Evolutionary conservation across 108 stramenopile species (phyloP).

Genomic region (Poteriospumella lacustris): DNA sequence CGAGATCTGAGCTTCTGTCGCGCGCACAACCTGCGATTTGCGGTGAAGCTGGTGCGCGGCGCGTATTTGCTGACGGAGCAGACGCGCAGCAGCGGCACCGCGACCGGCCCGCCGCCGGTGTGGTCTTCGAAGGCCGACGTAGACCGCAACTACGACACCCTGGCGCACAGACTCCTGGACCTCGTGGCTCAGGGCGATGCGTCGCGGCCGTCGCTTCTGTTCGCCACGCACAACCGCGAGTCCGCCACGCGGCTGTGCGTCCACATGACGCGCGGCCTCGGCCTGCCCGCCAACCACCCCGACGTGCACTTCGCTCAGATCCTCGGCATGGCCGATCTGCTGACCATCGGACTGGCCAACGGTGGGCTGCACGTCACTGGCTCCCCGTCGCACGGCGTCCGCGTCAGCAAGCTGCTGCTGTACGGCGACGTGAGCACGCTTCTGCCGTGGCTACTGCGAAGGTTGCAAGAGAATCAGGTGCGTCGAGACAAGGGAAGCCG

Average conservation of each 20-base stretch:
- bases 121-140: neutral
- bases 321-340: neutral
- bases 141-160: neutral
- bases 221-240: neutral
- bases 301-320: constrained; percentile 6
- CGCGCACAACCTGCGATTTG: neutral
- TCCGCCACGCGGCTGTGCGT: neutral
- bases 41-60: neutral
- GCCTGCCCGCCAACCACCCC: too few relatives aligned
- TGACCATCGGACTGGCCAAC: neutral
- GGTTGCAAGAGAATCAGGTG: too few relatives aligned
- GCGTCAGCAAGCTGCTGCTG: too few relatives aligned
- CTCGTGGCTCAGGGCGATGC: neutral
- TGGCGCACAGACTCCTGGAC: neutral
- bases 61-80: neutral
- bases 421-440: too few relatives aligned
- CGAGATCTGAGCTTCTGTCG: neutral
- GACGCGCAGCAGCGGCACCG: neutral
- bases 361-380: too few relatives aligned
- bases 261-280: neutral
- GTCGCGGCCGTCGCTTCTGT: neutral
- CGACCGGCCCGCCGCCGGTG: neutral
- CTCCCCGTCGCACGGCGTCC: too few relatives aligned
- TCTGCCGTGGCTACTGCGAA: too few relatives aligned
- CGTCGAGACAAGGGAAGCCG: too few relatives aligned